Evolutionary conservation across 2,329 filamentous ascomycete species (phyloP), one percentile per base, ranked within the genome.

Genomic region (Talaromyces sp.): DNA sequence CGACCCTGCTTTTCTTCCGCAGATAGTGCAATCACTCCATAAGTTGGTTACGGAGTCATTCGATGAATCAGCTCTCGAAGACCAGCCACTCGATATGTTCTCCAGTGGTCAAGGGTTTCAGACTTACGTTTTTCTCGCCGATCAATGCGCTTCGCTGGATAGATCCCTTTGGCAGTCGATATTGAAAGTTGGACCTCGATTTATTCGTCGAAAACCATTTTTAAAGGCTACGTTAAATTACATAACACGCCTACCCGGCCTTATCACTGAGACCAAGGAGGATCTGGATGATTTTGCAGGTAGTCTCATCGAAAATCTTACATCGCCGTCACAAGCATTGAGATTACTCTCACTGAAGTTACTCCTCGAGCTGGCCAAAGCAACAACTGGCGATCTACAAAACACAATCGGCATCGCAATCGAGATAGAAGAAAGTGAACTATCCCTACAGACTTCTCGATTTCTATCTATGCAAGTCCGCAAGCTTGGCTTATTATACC

Each of bases 381-480:
- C 76, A 33, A 82, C 79, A 63, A 78, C 74, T 43, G 82, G 84
- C 62, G 81, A 84, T 66, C 78, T 83, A 54, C 75, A 70, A 78
- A 72, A 72, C 5, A 74, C 76, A 27, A 68, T 82, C 24, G 70
- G 82, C 5, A 83, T 87, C 7, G 94, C 96, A 78, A 83, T 93
- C 16, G 85, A 92, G 67, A 87, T 93, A 16, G 93, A 98, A 75
- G 85, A 92, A 67, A 91, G 89, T 6, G 88, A 91, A 0, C 78
- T 96, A n/a, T 87, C 86, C 56, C 82, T 97, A 3, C 87, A 93
- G 64, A 92, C 90, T 59, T 86, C 88, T 60, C 87, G 95, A 64
- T 87, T 87, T 19, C 86, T 97, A 39, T 89, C 91, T 2, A 96
- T 97, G 85, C 88, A 94, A 67, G 85, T 97, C 62, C 90, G 94